Evolutionary conservation across 768 basidiomycete genomes (phyloP), one percentile per base, ranked within the genome.

Genomic region (Podaxis rugospora): DNA sequence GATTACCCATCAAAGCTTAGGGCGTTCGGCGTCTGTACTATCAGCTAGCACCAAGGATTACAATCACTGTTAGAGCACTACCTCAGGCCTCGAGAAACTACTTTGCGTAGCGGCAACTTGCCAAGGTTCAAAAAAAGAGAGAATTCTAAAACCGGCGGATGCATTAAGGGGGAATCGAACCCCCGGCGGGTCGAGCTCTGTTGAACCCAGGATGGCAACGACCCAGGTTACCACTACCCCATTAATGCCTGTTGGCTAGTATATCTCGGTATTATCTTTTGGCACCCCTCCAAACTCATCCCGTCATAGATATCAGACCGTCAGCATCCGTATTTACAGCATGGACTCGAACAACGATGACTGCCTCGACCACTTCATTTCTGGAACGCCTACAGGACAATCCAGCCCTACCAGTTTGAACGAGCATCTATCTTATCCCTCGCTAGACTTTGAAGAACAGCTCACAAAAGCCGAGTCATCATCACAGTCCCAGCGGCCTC

Each of bases 161-260:
- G 87, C 87, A 88, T 88, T 87, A 88, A 88, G 85, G 63, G 87
- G 86, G 87, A 88, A 89, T 89, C 85, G 87, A 89, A 89, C 87
- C 85, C 87, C 86, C 87, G 87, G 87, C 87, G 87, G 87, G 85
- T 88, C 87, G 87, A 85, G 64, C 63, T 68, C 14, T 47, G 13
- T 2, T 49, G 47, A 42, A 42, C 55, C 37, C 47, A 23, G 44
- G 37, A 61, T 65, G 64, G 64, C 64, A 65, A 65, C 61, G 64
- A 65, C 58, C 64, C 64, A 65, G 64, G 62, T 63, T 65, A 65
- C 64, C 64, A 65, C 64, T 65, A 65, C 64, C 64, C 64, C 64
- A 57, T 62, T 62, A 62, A 62, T 62, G 61, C 61, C 27, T 50
- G 11, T 21, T 11, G 9, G 11, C 2, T 49, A 49, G 1, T 44